Evolutionary conservation across 1,284 basidiomycete genomes (phyloP).

Genomic region (Sporisorium sorghi): DNA sequence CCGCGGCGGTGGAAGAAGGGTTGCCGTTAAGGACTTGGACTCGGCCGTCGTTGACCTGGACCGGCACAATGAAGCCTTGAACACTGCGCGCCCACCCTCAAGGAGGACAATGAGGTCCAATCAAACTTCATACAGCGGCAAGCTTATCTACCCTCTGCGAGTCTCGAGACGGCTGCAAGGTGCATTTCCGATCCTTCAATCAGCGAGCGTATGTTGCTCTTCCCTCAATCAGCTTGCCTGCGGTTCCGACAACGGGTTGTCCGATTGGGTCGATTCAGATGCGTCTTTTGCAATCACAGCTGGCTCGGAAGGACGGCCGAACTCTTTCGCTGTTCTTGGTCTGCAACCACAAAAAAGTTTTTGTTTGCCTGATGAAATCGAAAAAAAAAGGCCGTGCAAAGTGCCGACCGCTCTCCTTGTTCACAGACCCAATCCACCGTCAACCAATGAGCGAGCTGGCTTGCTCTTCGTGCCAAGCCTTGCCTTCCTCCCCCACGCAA

Average conservation of each 20-base stretch:
- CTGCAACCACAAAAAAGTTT: neutral
- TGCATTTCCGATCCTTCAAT: constrained; percentile 6
- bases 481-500: neutral
- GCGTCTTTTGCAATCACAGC: neutral
- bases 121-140: neutral
- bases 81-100: too few species aligned
- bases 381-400: constrained; percentile 11
- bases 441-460: neutral
- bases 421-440: neutral
- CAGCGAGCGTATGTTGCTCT: neutral
- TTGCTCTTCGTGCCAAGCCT: constrained; percentile 3
- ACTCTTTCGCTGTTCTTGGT: constrained; percentile 8
- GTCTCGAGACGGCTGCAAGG: too few species aligned
- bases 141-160: neutral
- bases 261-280: constrained; percentile 6
- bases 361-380: neutral
- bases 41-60: too few species aligned
- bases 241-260: neutral
- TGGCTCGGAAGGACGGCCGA: constrained; percentile 12
- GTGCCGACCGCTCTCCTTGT: constrained; percentile 4
- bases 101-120: neutral
- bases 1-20: too few species aligned
- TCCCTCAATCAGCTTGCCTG: neutral
- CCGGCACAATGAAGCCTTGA: too few species aligned
- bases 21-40: too few species aligned